A percentile compares a stretch with the other conserved stretches of the same genome.
These are phyloP conservation scores for Termitomyces sp. DNA, from an alignment of 768 basidiomycete genomes.

Conservation along the genomic window DNA sequence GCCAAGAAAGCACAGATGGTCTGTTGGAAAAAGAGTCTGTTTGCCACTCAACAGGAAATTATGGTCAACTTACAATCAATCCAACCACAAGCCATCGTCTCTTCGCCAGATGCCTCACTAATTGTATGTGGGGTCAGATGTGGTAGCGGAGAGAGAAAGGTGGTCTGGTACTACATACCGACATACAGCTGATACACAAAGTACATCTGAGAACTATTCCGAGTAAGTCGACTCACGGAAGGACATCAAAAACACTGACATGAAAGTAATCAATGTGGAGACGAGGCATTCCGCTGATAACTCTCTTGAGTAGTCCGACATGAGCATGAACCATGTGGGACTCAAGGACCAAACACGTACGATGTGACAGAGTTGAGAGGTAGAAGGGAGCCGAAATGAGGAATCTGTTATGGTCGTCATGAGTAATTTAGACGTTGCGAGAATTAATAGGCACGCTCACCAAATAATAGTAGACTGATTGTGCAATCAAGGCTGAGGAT, in stretches of 20 bases:
- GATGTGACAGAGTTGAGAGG: constrained; percentile 32
- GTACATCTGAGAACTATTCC: constrained; percentile 34
- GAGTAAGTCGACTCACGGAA: neutral
- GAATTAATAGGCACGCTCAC: constrained; percentile 12
- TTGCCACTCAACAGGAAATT: no score
- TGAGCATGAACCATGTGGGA: neutral
- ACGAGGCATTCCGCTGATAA: constrained; percentile 36
- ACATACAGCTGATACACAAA: constrained; percentile 35
- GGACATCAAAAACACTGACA: constrained; percentile 19
- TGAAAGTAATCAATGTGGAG: constrained; percentile 36
- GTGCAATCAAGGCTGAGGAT: constrained; percentile 33
- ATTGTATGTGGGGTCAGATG: neutral
- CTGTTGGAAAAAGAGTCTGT: neutral
- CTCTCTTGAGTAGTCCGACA: constrained; percentile 16
- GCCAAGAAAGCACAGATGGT: neutral
- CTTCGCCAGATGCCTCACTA: neutral
- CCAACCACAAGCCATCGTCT: neutral
- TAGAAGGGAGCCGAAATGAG: constrained; percentile 33
- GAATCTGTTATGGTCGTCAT: constrained; percentile 23
- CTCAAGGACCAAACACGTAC: constrained; percentile 17
- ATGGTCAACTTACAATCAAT: neutral
- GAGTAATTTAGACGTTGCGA: neutral
- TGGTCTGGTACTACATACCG: constrained; percentile 14
- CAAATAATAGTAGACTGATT: constrained; percentile 40
- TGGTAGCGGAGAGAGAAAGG: neutral